Percentiles rank a stretch among this genome's conserved stretches.
These are phyloP conservation scores for Sugiyamaella lignohabitans DNA, from an alignment of 805 yeast genomes.

Conservation along the genomic window DNA sequence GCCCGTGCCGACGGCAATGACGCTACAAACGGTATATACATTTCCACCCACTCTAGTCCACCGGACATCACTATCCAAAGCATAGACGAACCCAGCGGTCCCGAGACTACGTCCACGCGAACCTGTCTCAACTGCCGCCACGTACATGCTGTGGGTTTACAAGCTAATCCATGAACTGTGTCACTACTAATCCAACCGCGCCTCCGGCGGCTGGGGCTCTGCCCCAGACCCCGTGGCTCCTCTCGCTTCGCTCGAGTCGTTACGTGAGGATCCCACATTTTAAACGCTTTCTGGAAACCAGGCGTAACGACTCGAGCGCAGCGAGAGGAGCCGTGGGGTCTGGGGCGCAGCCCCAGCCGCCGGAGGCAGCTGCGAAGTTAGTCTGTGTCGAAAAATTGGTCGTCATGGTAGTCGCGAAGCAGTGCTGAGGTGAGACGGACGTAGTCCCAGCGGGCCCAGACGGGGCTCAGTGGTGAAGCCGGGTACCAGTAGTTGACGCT, in stretches of 20 bases:
- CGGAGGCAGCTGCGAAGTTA: no score
- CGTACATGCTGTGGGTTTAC: not conserved
- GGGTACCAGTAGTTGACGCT: constrained; percentile 33
- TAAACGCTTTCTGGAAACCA: no score
- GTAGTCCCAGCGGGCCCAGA: constrained; percentile 31
- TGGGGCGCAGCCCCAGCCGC: no score
- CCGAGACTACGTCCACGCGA: not conserved
- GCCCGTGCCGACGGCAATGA: constrained; percentile 45
- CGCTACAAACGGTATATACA: constrained; percentile 50
- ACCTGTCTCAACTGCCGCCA: not conserved
- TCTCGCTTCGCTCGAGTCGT: no score
- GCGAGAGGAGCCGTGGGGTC: no score
- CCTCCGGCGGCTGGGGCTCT: no score
- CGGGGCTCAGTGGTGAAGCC: constrained; percentile 21
- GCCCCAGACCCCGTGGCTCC: no score
- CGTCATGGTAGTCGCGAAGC: constrained; percentile 23
- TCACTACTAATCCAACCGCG: no score
- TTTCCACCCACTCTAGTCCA: constrained; percentile 24
- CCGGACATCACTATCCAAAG: constrained; percentile 25
- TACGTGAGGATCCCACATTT: no score
- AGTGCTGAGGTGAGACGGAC: constrained; percentile 20
- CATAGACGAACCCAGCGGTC: constrained; percentile 9
- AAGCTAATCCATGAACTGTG: not conserved
- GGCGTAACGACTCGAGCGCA: no score
- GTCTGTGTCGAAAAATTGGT: constrained; percentile 15